Conservation (phyloP, 441 rosid species). For the Kokia cookei region DNA sequence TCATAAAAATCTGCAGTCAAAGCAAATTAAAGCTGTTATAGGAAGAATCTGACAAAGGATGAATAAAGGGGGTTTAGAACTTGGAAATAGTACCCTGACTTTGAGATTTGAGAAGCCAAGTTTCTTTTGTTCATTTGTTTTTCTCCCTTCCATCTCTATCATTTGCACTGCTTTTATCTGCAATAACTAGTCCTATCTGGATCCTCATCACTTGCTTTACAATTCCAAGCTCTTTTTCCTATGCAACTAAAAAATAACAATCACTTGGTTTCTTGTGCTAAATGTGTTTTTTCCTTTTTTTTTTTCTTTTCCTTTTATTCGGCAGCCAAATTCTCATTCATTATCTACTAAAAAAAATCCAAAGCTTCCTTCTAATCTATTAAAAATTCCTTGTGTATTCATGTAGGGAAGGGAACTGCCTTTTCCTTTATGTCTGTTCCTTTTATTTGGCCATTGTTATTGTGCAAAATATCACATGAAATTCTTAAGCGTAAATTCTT, state of each 20-base stretch:
- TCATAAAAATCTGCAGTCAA: conserved; percentile 41
- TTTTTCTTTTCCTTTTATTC: not conserved
- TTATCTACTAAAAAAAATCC: conserved; percentile 18
- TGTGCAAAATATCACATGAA: conserved; percentile 36
- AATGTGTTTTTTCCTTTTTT: too few species aligned
- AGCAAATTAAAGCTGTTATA: conserved; percentile 59
- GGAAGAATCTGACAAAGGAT: conserved; percentile 67
- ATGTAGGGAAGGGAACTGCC: conserved; percentile 10
- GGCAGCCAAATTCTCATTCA: conserved; percentile 31
- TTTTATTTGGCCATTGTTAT: conserved; percentile 24
- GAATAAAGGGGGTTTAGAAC: conserved; percentile 41
- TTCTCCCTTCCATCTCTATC: too few species aligned
- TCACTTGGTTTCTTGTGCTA: too few species aligned
- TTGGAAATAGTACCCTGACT: conserved; percentile 33
- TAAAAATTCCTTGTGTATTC: conserved; percentile 18
- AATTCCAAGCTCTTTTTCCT: conserved; percentile 57
- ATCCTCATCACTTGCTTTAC: conserved; percentile 24
- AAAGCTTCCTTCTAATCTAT: not conserved
- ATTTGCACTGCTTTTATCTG: conserved; percentile 27
- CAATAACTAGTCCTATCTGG: conserved; percentile 15
- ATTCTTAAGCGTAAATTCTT: conserved; percentile 46
- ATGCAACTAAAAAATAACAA: too few species aligned
- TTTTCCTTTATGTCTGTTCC: conserved; percentile 29
- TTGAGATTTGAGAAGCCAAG: conserved; percentile 52
- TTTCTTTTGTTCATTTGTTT: conserved; percentile 49